Base-by-base conservation (phyloP, 1,284 basidiomycete species). In the Austroboletus niveus region DNA sequence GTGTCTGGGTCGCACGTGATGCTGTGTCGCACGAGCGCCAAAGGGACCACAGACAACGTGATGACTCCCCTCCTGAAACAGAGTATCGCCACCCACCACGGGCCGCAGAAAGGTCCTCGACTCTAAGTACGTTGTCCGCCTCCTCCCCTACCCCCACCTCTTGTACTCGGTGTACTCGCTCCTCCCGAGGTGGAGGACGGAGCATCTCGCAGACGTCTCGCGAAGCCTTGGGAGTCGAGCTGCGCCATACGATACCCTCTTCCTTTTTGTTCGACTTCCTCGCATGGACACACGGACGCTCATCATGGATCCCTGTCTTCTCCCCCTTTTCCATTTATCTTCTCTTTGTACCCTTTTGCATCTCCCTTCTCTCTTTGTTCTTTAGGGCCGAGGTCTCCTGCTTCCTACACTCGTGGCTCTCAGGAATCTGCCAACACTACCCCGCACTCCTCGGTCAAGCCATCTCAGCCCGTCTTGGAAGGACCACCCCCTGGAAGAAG, bases 51-150 rank as follows among this genome's bases (percentile, higher is more conserved):
- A 66, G 54, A 53, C 57, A 69, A 50, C 61, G 45, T 29, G 63
- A 70, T 42, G 58, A 64, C 5, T 48, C 48, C 46, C 48, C 57
- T 36, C 42, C 52, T 31, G 60, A 64, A 52, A 69, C 57, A 43
- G 70, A 75, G 47, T 60, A 62, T 56, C 69, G 66, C 61, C 60
- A 60, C 55, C 68, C 61, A 53, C 69, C 70, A 57, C 69, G 67
- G 58, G 72, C 70, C 64, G 65, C 69, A 56, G 72, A 72, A 68
- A 72, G 67, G 66, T 73, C 76, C 68, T 70, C 80, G 72, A 69
- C 81, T 77, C 70, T 76, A 71, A 87, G 85, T 88, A 88, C 85
- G 85, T 88, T 88, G 73, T 87, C 81, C 73, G 75, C 82, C 78
- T 84, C 78, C 71, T 81, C 65, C 73, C 74, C 71, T 74, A 65